These are phyloP conservation scores for Botrytis sinoallii DNA, from an alignment of 2,329 filamentous ascomycete genomes.

Conservation along the genomic window DNA sequence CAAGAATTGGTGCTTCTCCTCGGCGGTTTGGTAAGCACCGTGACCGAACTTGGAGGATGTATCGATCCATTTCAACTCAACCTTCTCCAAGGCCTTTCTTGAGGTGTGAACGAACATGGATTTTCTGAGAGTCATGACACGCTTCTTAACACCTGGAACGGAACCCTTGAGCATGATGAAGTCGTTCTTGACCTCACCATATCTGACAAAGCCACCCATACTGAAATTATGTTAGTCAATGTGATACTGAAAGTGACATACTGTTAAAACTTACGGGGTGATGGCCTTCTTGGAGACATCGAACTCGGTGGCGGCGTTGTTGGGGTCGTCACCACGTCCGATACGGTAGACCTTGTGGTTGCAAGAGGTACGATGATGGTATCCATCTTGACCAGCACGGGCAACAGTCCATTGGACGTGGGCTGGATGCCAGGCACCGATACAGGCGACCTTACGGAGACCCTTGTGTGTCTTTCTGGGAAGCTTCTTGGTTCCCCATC, in stretches of 20 bases:
- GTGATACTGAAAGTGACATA: neutral
- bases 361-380: slow-evolving; percentile 99
- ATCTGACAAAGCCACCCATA: slow-evolving; percentile 98
- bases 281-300: slow-evolving; percentile 99
- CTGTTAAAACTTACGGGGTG: slow-evolving; percentile 77
- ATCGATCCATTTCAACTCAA: slow-evolving; percentile 99
- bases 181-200: slow-evolving; percentile 99
- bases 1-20: slow-evolving; percentile 97
- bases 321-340: slow-evolving; percentile 85
- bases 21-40: slow-evolving; percentile 97
- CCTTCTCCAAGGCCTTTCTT: slow-evolving; percentile 95
- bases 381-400: slow-evolving; percentile 98
- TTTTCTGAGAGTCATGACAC: slow-evolving; percentile 97
- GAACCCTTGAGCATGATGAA: slow-evolving; percentile 97
- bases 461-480: slow-evolving; percentile 99
- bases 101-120: slow-evolving; percentile 98
- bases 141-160: slow-evolving; percentile 98
- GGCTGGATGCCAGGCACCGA: slow-evolving; percentile 99
- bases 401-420: slow-evolving; percentile 99
- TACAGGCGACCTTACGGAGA: slow-evolving; percentile 99
- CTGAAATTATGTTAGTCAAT: slow-evolving; percentile 49
- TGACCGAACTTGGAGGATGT: slow-evolving; percentile 99
- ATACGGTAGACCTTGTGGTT: slow-evolving; percentile 99
- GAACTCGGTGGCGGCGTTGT: slow-evolving; percentile 90
- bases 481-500: slow-evolving; percentile 99